These are phyloP conservation scores for Xylaria sp. DNA, from an alignment of 2,329 filamentous ascomycete genomes.

Conservation along the genomic window DNA sequence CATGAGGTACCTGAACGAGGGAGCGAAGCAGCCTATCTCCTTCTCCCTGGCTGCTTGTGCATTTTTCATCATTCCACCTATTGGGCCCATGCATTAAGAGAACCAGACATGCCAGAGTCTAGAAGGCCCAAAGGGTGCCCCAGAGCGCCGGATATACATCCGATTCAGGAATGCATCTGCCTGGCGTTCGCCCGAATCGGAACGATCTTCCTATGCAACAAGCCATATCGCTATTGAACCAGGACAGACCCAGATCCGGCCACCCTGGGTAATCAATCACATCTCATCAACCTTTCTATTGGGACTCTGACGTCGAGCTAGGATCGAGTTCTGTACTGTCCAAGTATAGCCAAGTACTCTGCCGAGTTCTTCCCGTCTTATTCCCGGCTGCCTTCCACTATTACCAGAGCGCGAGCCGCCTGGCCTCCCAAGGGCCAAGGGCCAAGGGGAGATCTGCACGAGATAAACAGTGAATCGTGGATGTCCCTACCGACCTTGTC, in stretches of 20 bases:
- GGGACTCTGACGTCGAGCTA: constrained; percentile 4
- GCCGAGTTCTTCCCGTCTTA: not conserved
- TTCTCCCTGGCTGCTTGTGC: not conserved
- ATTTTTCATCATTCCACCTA: not conserved
- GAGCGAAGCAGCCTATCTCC: not conserved
- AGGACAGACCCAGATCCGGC: constrained; percentile 18
- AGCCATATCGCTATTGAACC: constrained; percentile 16
- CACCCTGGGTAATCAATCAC: constrained; percentile 9
- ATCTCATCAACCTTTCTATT: not conserved
- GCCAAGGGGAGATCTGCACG: not conserved
- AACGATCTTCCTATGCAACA: constrained; percentile 25
- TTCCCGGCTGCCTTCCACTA: not conserved
- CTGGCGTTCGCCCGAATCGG: constrained; percentile 22
- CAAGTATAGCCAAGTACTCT: constrained; percentile 1
- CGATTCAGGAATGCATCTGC: constrained; percentile 27
- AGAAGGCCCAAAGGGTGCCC: constrained; percentile 24
- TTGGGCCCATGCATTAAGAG: not conserved
- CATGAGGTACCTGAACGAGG: no score
- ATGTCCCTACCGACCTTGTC: not conserved
- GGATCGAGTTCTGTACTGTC: constrained; percentile 1
- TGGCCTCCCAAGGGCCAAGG: no score
- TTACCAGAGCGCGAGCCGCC: not conserved
- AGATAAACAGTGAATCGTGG: not conserved
- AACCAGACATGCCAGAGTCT: constrained; percentile 8
- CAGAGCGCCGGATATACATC: constrained; percentile 28